phyloP scores from a whole-genome alignment of 305 asterid species.

The Fraxinus sp. region DNA sequence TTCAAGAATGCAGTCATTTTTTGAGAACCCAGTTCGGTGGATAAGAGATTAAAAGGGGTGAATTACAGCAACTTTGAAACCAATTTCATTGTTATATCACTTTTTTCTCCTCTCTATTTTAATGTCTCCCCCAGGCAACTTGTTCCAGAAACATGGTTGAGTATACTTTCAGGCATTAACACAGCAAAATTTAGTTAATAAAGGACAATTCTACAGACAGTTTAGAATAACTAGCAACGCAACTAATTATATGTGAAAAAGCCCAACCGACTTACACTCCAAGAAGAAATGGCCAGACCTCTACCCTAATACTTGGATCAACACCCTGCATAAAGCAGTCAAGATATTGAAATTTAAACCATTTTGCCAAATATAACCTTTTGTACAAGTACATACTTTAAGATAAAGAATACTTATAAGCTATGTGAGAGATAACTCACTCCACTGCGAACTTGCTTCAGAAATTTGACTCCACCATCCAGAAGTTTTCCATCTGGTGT shows the following conservation, averaged over 20 bases:
- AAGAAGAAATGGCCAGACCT: conserved; percentile 96
- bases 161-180: neutral
- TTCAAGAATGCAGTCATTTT: neutral
- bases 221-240: conserved; percentile 7
- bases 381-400: neutral
- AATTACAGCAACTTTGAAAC: neutral
- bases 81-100: neutral
- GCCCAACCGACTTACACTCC: conserved; percentile 79
- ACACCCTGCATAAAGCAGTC: conserved; percentile 62
- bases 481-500: conserved; percentile 80
- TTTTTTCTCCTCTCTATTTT: neutral
- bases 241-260: conserved; percentile 18
- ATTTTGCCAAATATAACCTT: conserved; percentile 10
- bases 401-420: conserved; percentile 21
- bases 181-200: neutral
- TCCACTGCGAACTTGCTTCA: conserved; percentile 94
- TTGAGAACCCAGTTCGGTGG: neutral
- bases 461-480: conserved; percentile 71
- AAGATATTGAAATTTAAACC: conserved; percentile 13
- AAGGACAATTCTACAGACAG: neutral
- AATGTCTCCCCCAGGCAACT: neutral
- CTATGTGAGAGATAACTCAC: conserved; percentile 44
- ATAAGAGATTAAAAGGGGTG: conserved; percentile 7
- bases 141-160: neutral
- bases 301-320: conserved; percentile 83